Conservation (phyloP, 805 yeast species). For the Cyberlindnera nakhonratchasimensis region DNA sequence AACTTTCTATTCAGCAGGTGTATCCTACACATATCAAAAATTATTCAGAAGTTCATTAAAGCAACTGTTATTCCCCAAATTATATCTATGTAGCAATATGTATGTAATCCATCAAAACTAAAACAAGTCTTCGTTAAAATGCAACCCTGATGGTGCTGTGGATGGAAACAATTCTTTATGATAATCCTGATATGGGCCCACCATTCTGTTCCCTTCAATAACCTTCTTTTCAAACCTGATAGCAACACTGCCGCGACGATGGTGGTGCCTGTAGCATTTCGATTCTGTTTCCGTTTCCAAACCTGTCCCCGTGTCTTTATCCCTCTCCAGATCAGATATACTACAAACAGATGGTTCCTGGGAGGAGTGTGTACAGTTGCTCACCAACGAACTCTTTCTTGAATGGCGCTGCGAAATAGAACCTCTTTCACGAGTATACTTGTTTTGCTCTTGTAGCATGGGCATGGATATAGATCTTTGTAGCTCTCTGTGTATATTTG, state of each 20-base stretch:
- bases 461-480: conserved; percentile 10
- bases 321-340: neutral
- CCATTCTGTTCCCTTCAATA: conserved; percentile 2
- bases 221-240: conserved; percentile 22
- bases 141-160: neutral
- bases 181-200: too few relatives aligned
- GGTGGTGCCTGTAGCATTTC: conserved; percentile 27
- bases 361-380: conserved; percentile 15
- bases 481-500: neutral
- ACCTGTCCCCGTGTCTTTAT: neutral
- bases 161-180: too few relatives aligned
- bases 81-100: too few relatives aligned
- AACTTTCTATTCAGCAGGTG: neutral
- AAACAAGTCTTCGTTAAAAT: too few relatives aligned
- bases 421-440: neutral
- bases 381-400: conserved; percentile 16
- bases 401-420: conserved; percentile 3
- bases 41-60: too few relatives aligned
- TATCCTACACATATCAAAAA: too few relatives aligned
- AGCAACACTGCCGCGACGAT: conserved; percentile 29
- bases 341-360: conserved; percentile 4
- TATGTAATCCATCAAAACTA: too few relatives aligned
- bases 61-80: too few relatives aligned
- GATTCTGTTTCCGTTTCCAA: neutral
- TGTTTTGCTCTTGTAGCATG: neutral